These are phyloP conservation scores for Rhodotorula sp. DNA, from an alignment of 1,284 basidiomycete genomes.

Conservation along the genomic window DNA sequence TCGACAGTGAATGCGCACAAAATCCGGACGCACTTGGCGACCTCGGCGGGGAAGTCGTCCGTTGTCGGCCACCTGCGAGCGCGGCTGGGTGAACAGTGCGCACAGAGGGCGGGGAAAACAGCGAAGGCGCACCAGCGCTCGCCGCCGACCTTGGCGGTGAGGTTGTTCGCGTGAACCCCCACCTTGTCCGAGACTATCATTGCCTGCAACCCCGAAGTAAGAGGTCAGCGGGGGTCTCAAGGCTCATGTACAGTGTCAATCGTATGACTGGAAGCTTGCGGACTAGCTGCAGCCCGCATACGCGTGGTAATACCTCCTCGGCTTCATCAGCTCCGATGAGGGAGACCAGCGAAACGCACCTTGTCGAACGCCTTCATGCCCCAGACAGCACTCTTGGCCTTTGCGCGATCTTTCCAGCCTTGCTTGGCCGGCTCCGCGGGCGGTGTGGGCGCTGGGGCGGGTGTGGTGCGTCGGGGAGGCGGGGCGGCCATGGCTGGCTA, in stretches of 20 bases:
- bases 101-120: too few relatives aligned
- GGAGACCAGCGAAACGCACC: neutral
- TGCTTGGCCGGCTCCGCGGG: neutral
- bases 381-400: constrained; percentile 7
- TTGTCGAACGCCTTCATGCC: constrained; percentile 24
- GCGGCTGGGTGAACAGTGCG: too few relatives aligned
- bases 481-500: neutral
- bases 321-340: neutral
- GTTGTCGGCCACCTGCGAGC: constrained; percentile 53
- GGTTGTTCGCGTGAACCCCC: constrained; percentile 17
- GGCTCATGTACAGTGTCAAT: neutral
- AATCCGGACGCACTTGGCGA: constrained; percentile 53
- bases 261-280: too few relatives aligned
- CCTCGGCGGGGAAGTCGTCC: constrained; percentile 55
- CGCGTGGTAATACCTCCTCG: too few relatives aligned
- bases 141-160: constrained; percentile 49
- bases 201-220: constrained; percentile 4
- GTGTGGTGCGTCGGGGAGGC: neutral
- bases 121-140: constrained; percentile 52
- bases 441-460: neutral
- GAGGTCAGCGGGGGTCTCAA: neutral
- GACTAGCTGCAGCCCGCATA: too few relatives aligned
- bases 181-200: constrained; percentile 14
- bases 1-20: constrained; percentile 54
- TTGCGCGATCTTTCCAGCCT: constrained; percentile 21